These are phyloP conservation scores for Phytophthora uliginosa DNA, from an alignment of 352 stramenopile species.

Conservation along the genomic window DNA sequence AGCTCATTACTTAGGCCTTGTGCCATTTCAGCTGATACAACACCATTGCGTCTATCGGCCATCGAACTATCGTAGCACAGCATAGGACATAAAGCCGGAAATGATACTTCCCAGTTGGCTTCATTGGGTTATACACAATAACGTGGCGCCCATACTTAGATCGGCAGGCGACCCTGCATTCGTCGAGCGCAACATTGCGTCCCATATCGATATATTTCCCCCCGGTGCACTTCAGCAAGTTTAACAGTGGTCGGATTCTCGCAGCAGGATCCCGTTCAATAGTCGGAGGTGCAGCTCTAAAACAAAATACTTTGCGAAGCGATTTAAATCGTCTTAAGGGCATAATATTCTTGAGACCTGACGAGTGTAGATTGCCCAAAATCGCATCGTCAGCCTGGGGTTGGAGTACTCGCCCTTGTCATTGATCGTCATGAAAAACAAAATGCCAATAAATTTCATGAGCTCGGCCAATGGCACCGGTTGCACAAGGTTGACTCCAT, in stretches of 20 bases:
- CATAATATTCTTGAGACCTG: slow-evolving; percentile 30
- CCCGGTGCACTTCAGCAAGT: slow-evolving; percentile 2
- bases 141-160: background rate
- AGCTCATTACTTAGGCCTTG: background rate
- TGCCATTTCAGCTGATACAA: background rate
- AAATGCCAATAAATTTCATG: slow-evolving; percentile 40
- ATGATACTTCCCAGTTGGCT: background rate
- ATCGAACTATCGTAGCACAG: background rate
- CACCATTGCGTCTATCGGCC: background rate
- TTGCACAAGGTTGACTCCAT: background rate
- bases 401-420: slow-evolving; percentile 38
- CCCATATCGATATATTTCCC: slow-evolving; percentile 13
- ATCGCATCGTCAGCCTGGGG: slow-evolving; percentile 26
- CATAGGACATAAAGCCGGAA: background rate
- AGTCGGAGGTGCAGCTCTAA: background rate
- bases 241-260: background rate
- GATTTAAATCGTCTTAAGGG: slow-evolving; percentile 29
- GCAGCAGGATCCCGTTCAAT: background rate
- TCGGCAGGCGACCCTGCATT: background rate
- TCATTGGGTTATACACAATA: background rate
- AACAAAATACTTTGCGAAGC: background rate
- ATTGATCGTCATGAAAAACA: slow-evolving; percentile 34
- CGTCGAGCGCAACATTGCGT: background rate
- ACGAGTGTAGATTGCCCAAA: background rate
- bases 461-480: slow-evolving; percentile 30